These are phyloP conservation scores for Colletotrichum spaethianum DNA, from an alignment of 2,329 filamentous ascomycete genomes.

Conservation along the genomic window DNA sequence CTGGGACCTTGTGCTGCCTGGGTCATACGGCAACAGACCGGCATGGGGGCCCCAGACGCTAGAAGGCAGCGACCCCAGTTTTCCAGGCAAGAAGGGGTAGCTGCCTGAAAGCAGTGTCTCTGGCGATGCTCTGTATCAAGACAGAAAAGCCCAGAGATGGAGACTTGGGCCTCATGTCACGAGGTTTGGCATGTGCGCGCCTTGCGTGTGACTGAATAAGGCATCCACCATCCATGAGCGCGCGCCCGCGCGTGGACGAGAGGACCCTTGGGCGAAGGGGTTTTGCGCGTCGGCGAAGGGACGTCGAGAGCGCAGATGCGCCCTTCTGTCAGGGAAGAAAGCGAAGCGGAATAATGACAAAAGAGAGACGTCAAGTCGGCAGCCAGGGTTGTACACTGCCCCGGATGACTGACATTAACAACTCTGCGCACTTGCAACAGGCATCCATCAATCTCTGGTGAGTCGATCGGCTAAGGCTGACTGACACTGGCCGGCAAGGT, in stretches of 20 bases:
- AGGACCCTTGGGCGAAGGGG: background rate
- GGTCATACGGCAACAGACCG: background rate
- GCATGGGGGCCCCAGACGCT: slow-evolving; percentile 10
- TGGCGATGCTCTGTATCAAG: background rate
- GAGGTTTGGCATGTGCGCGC: background rate
- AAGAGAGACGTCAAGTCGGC: background rate
- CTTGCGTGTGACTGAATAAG: slow-evolving; percentile 1
- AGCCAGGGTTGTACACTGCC: background rate
- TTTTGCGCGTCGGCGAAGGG: background rate
- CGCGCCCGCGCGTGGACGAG: background rate
- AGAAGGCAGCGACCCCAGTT: slow-evolving; percentile 2
- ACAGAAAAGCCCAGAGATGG: background rate
- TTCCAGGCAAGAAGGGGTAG: slow-evolving; percentile 13
- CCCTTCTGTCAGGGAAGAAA: background rate
- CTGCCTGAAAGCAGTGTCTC: background rate
- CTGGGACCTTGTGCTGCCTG: slow-evolving; percentile 9
- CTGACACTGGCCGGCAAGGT: background rate
- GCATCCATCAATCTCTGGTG: background rate
- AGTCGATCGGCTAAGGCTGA: slow-evolving; percentile 10
- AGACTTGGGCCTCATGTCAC: background rate
- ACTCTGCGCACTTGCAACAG: background rate
- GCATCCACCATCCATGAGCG: background rate
- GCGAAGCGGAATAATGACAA: slow-evolving; percentile 5
- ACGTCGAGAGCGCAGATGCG: background rate
- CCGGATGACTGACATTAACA: background rate